A percentile compares a stretch with the other conserved stretches of the same genome.
Evolutionary conservation across 202 grass and related monocot genomes (phyloP).

Genomic region (Bolboschoenoplectus hybrid): DNA sequence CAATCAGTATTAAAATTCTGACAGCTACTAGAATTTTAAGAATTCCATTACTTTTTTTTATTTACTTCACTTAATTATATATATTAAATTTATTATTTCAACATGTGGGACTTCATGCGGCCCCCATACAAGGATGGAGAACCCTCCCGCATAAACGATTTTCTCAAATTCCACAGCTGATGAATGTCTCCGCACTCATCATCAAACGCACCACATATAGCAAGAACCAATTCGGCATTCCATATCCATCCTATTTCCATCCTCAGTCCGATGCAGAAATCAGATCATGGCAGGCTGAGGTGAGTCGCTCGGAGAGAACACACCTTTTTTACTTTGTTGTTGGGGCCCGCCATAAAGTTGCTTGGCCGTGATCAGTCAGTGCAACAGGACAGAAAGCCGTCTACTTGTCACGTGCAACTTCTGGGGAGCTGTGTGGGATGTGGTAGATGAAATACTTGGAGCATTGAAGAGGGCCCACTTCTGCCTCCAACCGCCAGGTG

Average conservation of each 20-base stretch:
- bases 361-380: conserved; percentile 25
- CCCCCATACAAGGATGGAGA: not conserved
- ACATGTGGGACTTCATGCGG: conserved; percentile 12
- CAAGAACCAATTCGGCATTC: conserved; percentile 42
- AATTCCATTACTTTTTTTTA: too few species aligned
- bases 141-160: conserved; percentile 10
- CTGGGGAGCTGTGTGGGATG: not conserved
- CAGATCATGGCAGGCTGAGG: conserved; percentile 41
- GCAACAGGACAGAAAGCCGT: conserved; percentile 31
- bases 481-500: conserved; percentile 44
- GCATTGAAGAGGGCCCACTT: conserved; percentile 40
- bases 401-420: conserved; percentile 30
- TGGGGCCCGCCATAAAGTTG: not conserved
- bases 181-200: conserved; percentile 40
- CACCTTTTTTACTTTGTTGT: conserved; percentile 41
- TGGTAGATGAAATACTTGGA: conserved; percentile 22
- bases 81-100: too few species aligned
- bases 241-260: conserved; percentile 52
- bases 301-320: conserved; percentile 24
- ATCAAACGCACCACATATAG: conserved; percentile 32
- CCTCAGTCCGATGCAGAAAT: conserved; percentile 29
- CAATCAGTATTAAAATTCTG: too few species aligned
- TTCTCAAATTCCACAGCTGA: conserved; percentile 30
- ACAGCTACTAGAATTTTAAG: too few species aligned
- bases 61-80: too few species aligned